Conservation (phyloP, 352 stramenopile species). For the Elongisporangium anandrum region DNA sequence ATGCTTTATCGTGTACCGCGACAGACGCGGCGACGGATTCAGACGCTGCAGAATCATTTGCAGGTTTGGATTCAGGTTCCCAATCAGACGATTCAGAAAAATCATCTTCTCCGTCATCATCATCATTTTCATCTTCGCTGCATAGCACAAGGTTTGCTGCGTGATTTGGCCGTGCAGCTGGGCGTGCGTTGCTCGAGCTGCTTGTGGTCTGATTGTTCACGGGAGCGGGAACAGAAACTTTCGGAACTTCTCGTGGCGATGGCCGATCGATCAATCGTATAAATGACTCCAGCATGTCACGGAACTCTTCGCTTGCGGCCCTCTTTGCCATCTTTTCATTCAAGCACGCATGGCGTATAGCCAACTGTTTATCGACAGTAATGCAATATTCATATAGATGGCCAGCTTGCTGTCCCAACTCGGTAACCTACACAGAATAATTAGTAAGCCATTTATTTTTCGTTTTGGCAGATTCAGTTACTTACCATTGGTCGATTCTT, state of each 20-base stretch:
- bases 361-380: slow-evolving; percentile 30
- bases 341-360: slow-evolving; percentile 51
- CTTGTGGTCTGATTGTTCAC: slow-evolving; percentile 1
- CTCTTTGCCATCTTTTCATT: slow-evolving; percentile 74
- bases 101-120: slow-evolving; percentile 55
- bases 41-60: slow-evolving; percentile 7
- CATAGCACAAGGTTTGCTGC: slow-evolving; percentile 43
- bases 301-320: slow-evolving; percentile 65
- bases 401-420: slow-evolving; percentile 10
- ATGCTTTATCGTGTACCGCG: slow-evolving; percentile 22
- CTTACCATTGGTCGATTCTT: slow-evolving; percentile 18
- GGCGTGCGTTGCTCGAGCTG: neutral
- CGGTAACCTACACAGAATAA: slow-evolving; percentile 6
- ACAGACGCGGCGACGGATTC: slow-evolving; percentile 14
- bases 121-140: slow-evolving; percentile 59
- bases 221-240: slow-evolving; percentile 3
- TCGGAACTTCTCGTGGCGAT: neutral
- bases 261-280: slow-evolving; percentile 1
- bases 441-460: slow-evolving; percentile 7
- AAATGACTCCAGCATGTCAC: slow-evolving; percentile 52
- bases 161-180: slow-evolving; percentile 8
- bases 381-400: slow-evolving; percentile 54
- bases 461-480: neutral
- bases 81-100: slow-evolving; percentile 28
- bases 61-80: slow-evolving; percentile 11